Evolutionary conservation across 2,329 filamentous ascomycete species (phyloP), one percentile per base, ranked within the genome.

Genomic region (Macrophomina pseudophaseolina): DNA sequence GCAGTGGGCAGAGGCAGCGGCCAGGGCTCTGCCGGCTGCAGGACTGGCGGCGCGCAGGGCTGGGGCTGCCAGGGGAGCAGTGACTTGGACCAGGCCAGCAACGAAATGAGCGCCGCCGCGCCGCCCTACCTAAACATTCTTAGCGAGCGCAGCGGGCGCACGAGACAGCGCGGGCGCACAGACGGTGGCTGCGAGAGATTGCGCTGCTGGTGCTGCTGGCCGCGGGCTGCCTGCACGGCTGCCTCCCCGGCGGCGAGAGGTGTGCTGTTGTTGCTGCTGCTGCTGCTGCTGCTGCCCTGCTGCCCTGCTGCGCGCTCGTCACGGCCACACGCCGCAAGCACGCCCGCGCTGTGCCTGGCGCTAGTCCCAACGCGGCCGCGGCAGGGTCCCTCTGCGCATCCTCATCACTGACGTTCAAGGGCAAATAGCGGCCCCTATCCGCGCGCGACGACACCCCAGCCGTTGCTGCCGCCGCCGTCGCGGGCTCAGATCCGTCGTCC

Each of bases 81-180:
- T 16, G n/a, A 38, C 33, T n/a, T 30, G 56, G 40, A 38, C 33
- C 33, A 42, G 56, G 40, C 40, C 40, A 40, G 52, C 52, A 40
- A 28, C 58, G 58, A 62, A 62, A 62, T 62, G 58, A 62, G 58
- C 58, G 30, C 12, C 54, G 42, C 58, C 58, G 58, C 58, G 58
- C 42, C 42, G 56, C 56, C 56, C 56, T 49, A 49, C 42, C 56
- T 44, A 60, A 49, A 49, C 58, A 62, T 62, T 62, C 58, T 62
- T 62, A 62, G 58, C 58, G 58, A 62, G 49, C 23, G 23, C 30
- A 49, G 49, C 52, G 28, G 38, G 35, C 58, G 44, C 58, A 62
- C 58, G 58, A 62, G 58, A 62, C 58, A 62, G 44, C 33, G 44
- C 35, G 8, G 12, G 58, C 52, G 52, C 58, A 62, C 58, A 62